A percentile compares a stretch with the other conserved stretches of the same genome.
Conservation (phyloP, 345 rosid genomes). For the Lumnitzera littorea region DNA sequence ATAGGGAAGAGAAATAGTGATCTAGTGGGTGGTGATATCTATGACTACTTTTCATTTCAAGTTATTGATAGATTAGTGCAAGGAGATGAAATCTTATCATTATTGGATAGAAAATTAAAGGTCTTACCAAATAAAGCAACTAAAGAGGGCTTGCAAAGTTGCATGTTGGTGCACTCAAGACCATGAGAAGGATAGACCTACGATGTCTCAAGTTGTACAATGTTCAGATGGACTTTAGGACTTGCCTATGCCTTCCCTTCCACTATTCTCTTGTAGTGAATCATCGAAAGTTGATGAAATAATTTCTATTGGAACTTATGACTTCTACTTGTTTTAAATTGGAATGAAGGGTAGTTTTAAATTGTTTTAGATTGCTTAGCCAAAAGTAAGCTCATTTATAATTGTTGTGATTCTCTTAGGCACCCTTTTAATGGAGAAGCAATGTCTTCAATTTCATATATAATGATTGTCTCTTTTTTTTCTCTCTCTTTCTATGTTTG, state of each 20-base stretch:
- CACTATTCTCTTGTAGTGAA: background rate
- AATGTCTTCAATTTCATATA: no score
- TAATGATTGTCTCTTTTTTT: no score
- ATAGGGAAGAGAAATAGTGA: slow-evolving; percentile 11
- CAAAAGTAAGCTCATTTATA: no score
- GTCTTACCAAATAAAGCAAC: background rate
- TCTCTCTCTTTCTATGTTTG: no score
- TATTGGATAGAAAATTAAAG: background rate
- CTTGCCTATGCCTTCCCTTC: slow-evolving; percentile 1
- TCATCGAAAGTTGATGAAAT: background rate
- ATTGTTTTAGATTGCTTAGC: no score
- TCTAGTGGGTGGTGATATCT: background rate
- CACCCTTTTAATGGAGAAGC: no score
- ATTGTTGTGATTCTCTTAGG: no score
- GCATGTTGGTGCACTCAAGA: slow-evolving; percentile 15
- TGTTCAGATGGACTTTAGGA: slow-evolving; percentile 1
- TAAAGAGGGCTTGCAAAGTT: slow-evolving; percentile 4
- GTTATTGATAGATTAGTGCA: background rate
- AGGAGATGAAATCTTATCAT: background rate
- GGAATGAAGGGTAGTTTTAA: no score
- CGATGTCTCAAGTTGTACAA: slow-evolving; percentile 4
- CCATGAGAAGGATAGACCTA: slow-evolving; percentile 7
- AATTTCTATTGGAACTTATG: no score
- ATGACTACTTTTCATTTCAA: background rate
- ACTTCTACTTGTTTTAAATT: no score